Evolutionary conservation across 257 asterid species (phyloP).

Genomic region (Leptodermis oblonga): DNA sequence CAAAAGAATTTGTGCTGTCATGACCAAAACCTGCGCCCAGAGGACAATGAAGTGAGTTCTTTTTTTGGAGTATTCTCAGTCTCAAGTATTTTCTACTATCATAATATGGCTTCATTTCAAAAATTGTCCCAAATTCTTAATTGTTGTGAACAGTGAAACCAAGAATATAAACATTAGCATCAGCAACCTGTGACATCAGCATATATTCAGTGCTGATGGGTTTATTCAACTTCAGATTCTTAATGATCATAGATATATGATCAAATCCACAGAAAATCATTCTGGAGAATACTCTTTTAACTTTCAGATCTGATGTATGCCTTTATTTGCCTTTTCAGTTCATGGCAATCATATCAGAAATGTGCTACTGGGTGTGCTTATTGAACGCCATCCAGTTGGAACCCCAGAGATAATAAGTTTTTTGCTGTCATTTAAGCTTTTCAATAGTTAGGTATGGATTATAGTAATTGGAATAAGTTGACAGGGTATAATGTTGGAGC

Average conservation of each 20-base stretch:
- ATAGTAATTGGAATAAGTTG: not conserved
- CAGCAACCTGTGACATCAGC: not conserved
- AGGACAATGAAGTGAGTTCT: constrained; percentile 10
- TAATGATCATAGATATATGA: not conserved
- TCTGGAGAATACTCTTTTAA: not conserved
- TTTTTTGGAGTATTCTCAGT: not conserved
- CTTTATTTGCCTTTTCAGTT: not conserved
- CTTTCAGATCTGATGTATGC: not conserved
- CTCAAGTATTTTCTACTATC: not conserved
- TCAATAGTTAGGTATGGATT: not conserved
- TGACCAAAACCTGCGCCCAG: constrained; percentile 83
- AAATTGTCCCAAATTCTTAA: too few species aligned
- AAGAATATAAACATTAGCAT: not conserved
- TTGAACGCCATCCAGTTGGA: not conserved
- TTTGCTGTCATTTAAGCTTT: not conserved
- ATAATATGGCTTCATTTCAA: not conserved
- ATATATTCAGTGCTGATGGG: too few species aligned
- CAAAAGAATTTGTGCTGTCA: constrained; percentile 98
- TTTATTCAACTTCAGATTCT: not conserved
- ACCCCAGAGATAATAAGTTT: not conserved
- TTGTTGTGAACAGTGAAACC: not conserved
- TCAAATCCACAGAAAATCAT: not conserved
- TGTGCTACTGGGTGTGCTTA: not conserved
- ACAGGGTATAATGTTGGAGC: not conserved
- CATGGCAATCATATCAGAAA: not conserved